Evolutionary conservation across 306 rosid genomes (phyloP).

Genomic region (Pueraria montana): DNA sequence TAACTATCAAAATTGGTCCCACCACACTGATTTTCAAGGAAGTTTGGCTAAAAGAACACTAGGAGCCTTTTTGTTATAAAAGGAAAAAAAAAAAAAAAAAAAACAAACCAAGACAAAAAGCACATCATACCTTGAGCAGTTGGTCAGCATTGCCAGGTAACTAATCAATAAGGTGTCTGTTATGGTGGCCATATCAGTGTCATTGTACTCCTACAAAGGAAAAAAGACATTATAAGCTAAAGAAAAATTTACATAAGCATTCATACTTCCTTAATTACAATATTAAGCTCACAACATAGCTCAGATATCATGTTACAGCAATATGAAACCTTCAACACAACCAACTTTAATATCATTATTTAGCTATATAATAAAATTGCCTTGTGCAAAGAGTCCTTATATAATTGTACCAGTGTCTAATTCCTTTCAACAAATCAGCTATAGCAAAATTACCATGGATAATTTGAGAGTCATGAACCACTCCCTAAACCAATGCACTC

Average conservation of each 20-base stretch:
- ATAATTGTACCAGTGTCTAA: neutral
- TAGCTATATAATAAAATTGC: slow-evolving; percentile 1
- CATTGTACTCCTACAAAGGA: slow-evolving; percentile 81
- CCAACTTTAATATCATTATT: neutral
- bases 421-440: slow-evolving; percentile 15
- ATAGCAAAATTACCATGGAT: slow-evolving; percentile 22
- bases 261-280: neutral
- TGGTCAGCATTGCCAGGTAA: slow-evolving; percentile 94
- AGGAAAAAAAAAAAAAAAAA: neutral
- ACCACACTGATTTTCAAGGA: too few relatives aligned
- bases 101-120: too few relatives aligned
- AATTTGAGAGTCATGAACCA: neutral
- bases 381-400: neutral
- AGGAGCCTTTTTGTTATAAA: neutral
- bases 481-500: neutral
- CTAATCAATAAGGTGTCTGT: slow-evolving; percentile 85
- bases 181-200: too few relatives aligned
- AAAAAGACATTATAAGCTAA: slow-evolving; percentile 29
- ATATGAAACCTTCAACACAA: slow-evolving; percentile 24
- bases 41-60: too few relatives aligned
- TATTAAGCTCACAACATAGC: neutral
- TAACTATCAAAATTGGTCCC: too few relatives aligned
- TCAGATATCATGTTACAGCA: slow-evolving; percentile 8
- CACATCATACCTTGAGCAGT: slow-evolving; percentile 89
- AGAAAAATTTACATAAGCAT: slow-evolving; percentile 10